These are phyloP conservation scores for Agastache rugosa DNA, from an alignment of 257 asterid species.

Conservation along the genomic window DNA sequence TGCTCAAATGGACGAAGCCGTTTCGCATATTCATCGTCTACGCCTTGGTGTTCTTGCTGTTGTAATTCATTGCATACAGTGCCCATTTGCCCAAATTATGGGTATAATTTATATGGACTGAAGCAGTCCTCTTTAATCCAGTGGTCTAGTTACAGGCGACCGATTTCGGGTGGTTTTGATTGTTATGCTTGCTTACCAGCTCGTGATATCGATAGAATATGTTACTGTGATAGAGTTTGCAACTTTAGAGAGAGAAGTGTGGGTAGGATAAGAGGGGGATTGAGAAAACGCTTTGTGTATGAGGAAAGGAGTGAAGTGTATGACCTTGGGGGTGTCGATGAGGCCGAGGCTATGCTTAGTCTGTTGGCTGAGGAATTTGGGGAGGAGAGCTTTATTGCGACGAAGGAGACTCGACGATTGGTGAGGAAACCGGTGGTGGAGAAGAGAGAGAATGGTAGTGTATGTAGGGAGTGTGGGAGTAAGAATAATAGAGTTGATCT, in stretches of 20 bases:
- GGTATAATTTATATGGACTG: constrained; percentile 54
- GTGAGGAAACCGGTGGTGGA: constrained; percentile 50
- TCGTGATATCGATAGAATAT: constrained; percentile 46
- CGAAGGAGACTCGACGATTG: constrained; percentile 46
- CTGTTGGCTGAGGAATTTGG: constrained; percentile 68
- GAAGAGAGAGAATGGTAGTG: constrained; percentile 44
- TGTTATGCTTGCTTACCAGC: constrained; percentile 46
- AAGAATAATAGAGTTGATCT: constrained; percentile 52
- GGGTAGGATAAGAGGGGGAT: constrained; percentile 49
- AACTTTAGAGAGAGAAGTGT: constrained; percentile 42
- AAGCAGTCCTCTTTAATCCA: constrained; percentile 84
- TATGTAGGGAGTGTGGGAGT: constrained; percentile 37
- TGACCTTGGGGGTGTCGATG: constrained; percentile 51
- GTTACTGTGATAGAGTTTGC: constrained; percentile 47
- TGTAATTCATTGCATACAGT: constrained; percentile 45
- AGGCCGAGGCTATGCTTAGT: constrained; percentile 82
- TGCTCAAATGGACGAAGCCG: constrained; percentile 52
- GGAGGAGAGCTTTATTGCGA: constrained; percentile 54
- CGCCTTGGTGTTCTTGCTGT: constrained; percentile 63
- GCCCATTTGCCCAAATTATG: constrained; percentile 51
- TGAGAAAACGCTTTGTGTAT: constrained; percentile 54
- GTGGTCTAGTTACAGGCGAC: constrained; percentile 56
- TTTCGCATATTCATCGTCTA: constrained; percentile 51
- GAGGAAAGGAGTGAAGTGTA: constrained; percentile 55
- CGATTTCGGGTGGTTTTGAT: constrained; percentile 59